These are phyloP conservation scores for Colletotrichum sp. DNA, from an alignment of 2,329 filamentous ascomycete genomes.

Conservation along the genomic window DNA sequence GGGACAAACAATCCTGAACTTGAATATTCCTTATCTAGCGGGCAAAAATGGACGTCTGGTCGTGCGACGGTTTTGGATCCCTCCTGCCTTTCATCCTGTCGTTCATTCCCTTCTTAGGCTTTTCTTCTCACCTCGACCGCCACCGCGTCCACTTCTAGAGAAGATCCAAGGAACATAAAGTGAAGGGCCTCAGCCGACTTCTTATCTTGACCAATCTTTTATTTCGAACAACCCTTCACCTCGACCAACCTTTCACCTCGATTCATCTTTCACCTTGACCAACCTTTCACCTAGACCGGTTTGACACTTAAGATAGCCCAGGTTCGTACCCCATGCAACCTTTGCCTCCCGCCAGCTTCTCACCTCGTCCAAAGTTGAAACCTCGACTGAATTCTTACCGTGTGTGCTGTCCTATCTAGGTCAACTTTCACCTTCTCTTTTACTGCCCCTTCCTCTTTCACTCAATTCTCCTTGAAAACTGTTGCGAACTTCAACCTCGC, in stretches of 20 bases:
- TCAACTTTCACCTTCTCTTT: not conserved
- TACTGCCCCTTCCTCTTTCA: not conserved
- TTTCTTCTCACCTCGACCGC: not conserved
- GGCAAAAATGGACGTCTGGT: not conserved
- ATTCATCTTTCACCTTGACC: not conserved
- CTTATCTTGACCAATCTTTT: not conserved
- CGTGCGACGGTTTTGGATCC: rapidly evolving
- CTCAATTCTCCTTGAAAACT: not conserved
- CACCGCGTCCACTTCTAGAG: not conserved
- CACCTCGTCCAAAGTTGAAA: not conserved
- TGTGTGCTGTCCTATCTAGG: not conserved
- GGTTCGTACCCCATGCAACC: not conserved
- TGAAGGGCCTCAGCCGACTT: rapidly evolving
- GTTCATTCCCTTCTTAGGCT: not conserved
- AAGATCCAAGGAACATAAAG: rapidly evolving
- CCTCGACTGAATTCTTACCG: not conserved
- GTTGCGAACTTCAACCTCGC: not conserved
- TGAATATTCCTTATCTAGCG: rapidly evolving
- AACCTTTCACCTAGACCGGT: not conserved
- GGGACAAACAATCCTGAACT: no score
- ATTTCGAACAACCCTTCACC: not conserved
- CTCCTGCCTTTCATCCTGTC: not conserved
- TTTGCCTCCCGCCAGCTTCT: not conserved
- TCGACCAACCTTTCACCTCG: not conserved
- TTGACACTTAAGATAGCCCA: not conserved